These are phyloP conservation scores for Cladosporium cucumerinum DNA, from an alignment of 2,329 filamentous ascomycete genomes.

Conservation along the genomic window DNA sequence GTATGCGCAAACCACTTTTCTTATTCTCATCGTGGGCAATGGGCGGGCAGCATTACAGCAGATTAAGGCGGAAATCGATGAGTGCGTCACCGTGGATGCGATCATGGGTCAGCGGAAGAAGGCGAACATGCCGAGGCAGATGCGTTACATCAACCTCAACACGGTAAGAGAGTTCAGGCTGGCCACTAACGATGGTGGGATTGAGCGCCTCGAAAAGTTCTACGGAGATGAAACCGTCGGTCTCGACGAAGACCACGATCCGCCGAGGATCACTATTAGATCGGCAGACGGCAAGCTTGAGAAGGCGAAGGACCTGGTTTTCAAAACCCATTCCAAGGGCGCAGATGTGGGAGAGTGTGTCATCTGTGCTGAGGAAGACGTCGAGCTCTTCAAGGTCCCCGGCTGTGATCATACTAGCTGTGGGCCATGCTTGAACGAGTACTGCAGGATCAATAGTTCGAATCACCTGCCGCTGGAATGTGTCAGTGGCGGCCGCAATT, in stretches of 20 bases:
- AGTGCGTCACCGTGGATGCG: background rate
- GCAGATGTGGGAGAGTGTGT: background rate
- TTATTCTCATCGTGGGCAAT: slow-evolving; percentile 8
- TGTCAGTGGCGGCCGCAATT: background rate
- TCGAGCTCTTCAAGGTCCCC: background rate
- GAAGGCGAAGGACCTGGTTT: slow-evolving; percentile 11
- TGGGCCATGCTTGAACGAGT: slow-evolving; percentile 13
- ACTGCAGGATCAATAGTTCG: slow-evolving; percentile 9
- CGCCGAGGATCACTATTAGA: background rate
- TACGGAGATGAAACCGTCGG: background rate
- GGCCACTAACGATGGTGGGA: background rate
- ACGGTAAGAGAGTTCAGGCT: slow-evolving; percentile 7
- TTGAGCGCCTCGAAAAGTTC: background rate
- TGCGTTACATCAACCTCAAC: slow-evolving; percentile 17
- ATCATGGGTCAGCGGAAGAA: background rate
- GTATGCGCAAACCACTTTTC: slow-evolving; percentile 3
- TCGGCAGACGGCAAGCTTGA: slow-evolving; percentile 8
- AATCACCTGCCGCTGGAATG: slow-evolving; percentile 13
- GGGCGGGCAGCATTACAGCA: background rate
- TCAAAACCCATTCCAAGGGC: background rate
- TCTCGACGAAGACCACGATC: background rate
- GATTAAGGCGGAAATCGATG: slow-evolving; percentile 9
- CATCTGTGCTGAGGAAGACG: slow-evolving; percentile 12
- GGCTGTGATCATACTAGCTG: slow-evolving; percentile 17
- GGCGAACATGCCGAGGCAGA: background rate